Conservation (phyloP, 768 basidiomycete genomes). For the Lactifluus piperatus region DNA sequence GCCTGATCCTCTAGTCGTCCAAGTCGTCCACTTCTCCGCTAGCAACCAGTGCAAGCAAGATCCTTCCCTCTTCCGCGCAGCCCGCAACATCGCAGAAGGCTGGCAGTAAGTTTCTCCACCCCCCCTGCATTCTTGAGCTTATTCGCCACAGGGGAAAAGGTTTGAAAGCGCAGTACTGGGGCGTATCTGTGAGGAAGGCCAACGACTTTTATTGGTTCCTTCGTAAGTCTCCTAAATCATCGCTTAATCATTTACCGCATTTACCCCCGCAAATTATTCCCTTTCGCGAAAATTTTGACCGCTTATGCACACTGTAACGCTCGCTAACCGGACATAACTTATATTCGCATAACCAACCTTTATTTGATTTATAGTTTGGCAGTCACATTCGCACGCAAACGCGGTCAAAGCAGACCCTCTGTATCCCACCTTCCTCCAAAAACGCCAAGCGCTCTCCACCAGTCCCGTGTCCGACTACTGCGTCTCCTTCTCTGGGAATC, state of each 20-base stretch:
- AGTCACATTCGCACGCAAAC: not conserved
- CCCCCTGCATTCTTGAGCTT: no score
- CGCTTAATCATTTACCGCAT: no score
- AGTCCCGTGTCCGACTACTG: not conserved
- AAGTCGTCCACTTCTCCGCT: not conserved
- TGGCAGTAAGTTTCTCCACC: slow-evolving; percentile 4
- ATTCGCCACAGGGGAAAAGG: not conserved
- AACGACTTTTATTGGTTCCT: slow-evolving; percentile 4
- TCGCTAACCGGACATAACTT: no score
- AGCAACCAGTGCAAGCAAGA: not conserved
- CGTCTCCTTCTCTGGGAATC: not conserved
- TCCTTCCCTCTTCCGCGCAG: not conserved
- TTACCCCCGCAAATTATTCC: no score
- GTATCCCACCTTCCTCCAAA: not conserved
- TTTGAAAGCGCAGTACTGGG: slow-evolving; percentile 7
- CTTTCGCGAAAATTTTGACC: no score
- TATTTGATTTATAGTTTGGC: not conserved
- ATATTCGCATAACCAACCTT: no score
- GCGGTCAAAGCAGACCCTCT: not conserved
- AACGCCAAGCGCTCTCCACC: not conserved
- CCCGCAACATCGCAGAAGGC: not conserved
- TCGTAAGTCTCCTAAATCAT: not conserved
- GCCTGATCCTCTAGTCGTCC: not conserved
- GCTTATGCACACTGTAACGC: no score
- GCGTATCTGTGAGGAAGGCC: not conserved